Base-by-base conservation (phyloP, 176 grass and related monocot species). In the Carex cristatella region DNA sequence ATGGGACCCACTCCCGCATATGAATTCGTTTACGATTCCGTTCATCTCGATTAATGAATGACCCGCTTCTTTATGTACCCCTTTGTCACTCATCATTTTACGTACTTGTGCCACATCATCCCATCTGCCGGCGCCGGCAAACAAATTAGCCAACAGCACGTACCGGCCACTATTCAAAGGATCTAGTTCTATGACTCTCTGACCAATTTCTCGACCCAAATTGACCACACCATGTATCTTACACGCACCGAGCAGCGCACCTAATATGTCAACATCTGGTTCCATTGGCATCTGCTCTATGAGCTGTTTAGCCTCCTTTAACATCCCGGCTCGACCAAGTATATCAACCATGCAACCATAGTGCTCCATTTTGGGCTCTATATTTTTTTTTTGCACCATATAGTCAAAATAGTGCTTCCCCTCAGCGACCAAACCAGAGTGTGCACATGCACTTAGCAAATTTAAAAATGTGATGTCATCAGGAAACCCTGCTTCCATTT, bases 261-360 rank as follows among this genome's bases (percentile, higher is more conserved):
- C 95, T 9, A 94, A 87, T 23, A 94, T 92, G 10, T 84, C 87
- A 0, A 86, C 86, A 82, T 93, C 89, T 0, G 92, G 85, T 31
- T 87, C 87, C 95, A 97, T 86, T 0, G 95, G 92, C 95, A 97
- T 97, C 48, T 84, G 73, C 0, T 91, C 79, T 71, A 94, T 94
- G 33, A 97, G 65, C 86, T 86, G 86, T 81, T 94, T 94, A 65
- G 95, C 92, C 85, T 94, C 90, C 7, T 93, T 90, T 12, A 97
- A 38, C 73, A 84, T 81, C 80, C 92, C 94, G 60, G 94, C 94
- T 85, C 94, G 88, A 61, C 92, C 94, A 0, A 92, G 86, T 81
- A 94, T 42, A 89, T 94, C 91, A 14, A 94, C 91, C 86, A 97
- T 90, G 64, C 95, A 97, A 18, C 92, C 95, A 55, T 92, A 94